Evolutionary conservation across 2,329 filamentous ascomycete species (phyloP), one percentile per base, ranked within the genome.

Genomic region (Cylindrodendrum hubeiense): DNA sequence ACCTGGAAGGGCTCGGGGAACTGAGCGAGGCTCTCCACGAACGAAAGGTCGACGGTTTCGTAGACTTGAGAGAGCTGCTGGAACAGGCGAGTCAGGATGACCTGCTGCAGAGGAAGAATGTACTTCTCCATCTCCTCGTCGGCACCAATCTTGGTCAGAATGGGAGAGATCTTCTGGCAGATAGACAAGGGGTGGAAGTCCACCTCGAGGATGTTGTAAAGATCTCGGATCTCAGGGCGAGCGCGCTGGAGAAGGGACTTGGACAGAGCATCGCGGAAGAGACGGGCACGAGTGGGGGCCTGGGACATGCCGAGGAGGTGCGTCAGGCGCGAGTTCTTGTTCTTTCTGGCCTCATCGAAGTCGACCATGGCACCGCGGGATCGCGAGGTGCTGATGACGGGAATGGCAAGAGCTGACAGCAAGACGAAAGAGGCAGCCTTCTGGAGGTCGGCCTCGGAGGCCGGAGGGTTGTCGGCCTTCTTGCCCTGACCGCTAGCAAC

Each of bases 51-150:
- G 61, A 99, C 95, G 49, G 96, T 97, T 82, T 98, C 97, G 83
- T 99, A 99, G 59, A 99, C 96, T 82, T 99, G 96, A 43, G 96
- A 98, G 67, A 99, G 86, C 83, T 99, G 96, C 86, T 99, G 96
- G 90, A 99, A 99, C 63, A 99, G 90, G 71, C 96, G 93, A 60
- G 96, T 99, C 65, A 99, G 89, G 72, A 99, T 99, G 78, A 99
- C 96, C 85, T 99, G 96, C 85, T 99, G 96, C 58, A 99, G 89
- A 76, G 96, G 96, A 71, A 92, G 84, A 68, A 99, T 93, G 79
- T 99, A 99, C 84, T 96, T 96, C 84, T 96, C 91, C 95, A 99
- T 97, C 82, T 98, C 95, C 53, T 93, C 86, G 77, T 99, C 95
- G 66, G 91, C 90, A 70, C 95, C 95, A 77, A 99, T 98, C 86